These are phyloP conservation scores for Solanum hybrid DNA, from an alignment of 305 asterid genomes.

Conservation along the genomic window DNA sequence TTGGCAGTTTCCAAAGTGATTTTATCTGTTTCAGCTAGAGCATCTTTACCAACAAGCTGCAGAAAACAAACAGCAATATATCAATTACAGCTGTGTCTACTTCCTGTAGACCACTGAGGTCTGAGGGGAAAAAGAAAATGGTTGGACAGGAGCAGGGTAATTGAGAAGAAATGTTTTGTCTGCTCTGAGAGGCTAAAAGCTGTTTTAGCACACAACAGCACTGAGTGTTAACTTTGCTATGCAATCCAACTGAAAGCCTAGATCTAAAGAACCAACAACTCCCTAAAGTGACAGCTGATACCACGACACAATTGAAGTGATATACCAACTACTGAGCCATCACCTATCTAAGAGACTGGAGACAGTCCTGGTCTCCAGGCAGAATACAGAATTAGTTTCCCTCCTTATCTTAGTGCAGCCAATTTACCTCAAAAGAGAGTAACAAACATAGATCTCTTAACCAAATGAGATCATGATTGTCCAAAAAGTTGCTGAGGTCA, in stretches of 20 bases:
- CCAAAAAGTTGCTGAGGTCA: not conserved
- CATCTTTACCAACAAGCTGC: slow-evolving; percentile 97
- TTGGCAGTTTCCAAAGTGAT: slow-evolving; percentile 91
- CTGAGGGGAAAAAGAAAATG: not conserved
- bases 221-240: not conserved
- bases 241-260: not conserved
- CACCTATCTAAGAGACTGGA: not conserved
- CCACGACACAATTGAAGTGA: not conserved
- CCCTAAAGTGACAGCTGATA: not conserved
- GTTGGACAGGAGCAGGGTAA: not conserved
- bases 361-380: not conserved
- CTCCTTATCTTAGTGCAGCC: not conserved
- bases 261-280: not conserved
- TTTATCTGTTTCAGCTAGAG: slow-evolving; percentile 91
- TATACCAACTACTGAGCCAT: not conserved
- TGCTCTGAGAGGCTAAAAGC: not conserved
- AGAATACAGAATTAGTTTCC: not conserved
- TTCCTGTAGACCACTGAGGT: not conserved
- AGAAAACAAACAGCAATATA: slow-evolving; percentile 13
- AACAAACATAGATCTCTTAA: not conserved
- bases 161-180: not conserved
- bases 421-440: not conserved
- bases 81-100: not conserved
- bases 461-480: not conserved
- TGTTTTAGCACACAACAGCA: not conserved